Base-by-base conservation (phyloP, 768 basidiomycete species). In the Dioszegia aurantiaca region DNA sequence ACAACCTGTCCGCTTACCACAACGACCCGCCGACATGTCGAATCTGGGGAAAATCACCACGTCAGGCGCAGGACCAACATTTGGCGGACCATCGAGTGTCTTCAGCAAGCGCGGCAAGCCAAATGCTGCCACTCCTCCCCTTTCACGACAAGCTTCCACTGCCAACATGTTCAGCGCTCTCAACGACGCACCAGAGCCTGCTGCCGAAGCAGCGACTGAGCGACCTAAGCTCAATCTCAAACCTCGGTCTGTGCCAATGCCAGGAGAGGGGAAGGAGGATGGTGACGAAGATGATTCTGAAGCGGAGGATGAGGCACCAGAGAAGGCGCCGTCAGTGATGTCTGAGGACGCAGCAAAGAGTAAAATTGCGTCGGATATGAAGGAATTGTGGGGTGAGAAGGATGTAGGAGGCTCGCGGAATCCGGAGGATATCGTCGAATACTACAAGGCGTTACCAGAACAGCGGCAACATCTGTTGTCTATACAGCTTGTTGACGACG, bases 81-180 rank as follows among this genome's bases (percentile, higher is more conserved):
- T 95, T 73, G 90, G 89, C 6, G 90, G 89, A 6, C 90, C 92
- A 2, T 83, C 84, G 59, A 87, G 87, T 61, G 86, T 93, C 23
- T 95, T 93, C 75, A 46, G 57, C 27, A 67, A 69, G 27, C 31
- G 44, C 40, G 82, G 82, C 17, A 74, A 61, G 66, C 86, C 87
- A 76, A 67, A 72, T 37, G 69, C 86, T 6, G 86, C 87, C 63
- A 78, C 81, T 8, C 75, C 77, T n/a, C 83, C 89, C 2, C 76
- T 94, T 9, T 87, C 89, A 8, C 84, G 90, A 45, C 84, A 86
- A n/a, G 84, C 80, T 65, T 91, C 90, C 42, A 84, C 78, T 58
- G 83, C 84, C 46, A 92, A 91, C 77, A 90, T 90, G 84, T 85
- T 92, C 51, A 84, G 82, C 63, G 84, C 59, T 10, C 64, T 72